Evolutionary conservation across 129 eudicot genomes (phyloP).

Genomic region (Flaveria bidentis): DNA sequence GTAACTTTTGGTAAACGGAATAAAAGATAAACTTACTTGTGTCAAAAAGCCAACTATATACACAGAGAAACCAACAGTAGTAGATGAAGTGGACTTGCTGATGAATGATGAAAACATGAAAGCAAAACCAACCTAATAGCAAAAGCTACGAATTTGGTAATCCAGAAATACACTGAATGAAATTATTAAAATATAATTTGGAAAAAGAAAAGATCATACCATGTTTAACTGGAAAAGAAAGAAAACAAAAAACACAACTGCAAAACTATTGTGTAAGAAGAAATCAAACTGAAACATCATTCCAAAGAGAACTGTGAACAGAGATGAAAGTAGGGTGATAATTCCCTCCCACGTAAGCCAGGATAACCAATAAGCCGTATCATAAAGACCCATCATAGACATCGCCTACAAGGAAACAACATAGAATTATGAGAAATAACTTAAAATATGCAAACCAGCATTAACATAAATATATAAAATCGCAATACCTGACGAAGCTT

Average conservation of each 20-base stretch:
- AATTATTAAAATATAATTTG: background rate
- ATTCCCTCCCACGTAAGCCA: constrained; percentile 94
- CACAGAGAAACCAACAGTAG: constrained; percentile 61
- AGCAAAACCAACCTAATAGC: constrained; percentile 72
- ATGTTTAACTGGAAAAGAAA: constrained; percentile 82
- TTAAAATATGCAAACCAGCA: background rate
- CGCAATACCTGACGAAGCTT: constrained; percentile 86
- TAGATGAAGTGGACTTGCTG: constrained; percentile 75
- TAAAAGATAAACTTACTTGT: constrained; percentile 55
- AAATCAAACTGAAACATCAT: constrained; percentile 91
- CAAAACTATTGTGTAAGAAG: constrained; percentile 79
- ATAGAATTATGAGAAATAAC: constrained; percentile 7
- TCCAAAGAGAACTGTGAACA: constrained; percentile 75
- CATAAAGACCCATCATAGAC: constrained; percentile 98
- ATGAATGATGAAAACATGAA: constrained; percentile 79
- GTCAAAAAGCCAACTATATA: constrained; percentile 64
- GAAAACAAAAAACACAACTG: constrained; percentile 75
- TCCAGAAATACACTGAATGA: constrained; percentile 1
- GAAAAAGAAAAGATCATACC: constrained; percentile 48
- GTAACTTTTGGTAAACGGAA: constrained; percentile 2
- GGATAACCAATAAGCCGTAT: constrained; percentile 96
- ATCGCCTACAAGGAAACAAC: constrained; percentile 67
- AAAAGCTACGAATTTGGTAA: constrained; percentile 20
- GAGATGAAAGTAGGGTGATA: constrained; percentile 59
- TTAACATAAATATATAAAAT: constrained; percentile 5